Evolutionary conservation across 2,329 filamentous ascomycete species (phyloP).

Genomic region (Botryotinia calthae): DNA sequence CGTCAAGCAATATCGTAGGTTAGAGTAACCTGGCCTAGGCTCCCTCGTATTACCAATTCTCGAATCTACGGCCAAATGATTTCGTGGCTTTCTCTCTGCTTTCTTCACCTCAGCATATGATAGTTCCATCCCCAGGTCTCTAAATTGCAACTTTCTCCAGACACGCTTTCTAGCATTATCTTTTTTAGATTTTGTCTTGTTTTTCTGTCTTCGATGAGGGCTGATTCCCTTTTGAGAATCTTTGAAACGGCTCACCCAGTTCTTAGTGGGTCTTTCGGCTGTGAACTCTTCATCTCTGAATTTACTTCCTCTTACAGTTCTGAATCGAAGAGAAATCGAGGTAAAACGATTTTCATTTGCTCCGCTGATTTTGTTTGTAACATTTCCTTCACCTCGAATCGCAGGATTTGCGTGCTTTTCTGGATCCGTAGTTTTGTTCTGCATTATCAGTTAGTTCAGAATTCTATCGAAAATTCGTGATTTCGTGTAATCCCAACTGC

Average conservation of each 20-base stretch:
- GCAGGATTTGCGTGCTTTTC: background rate
- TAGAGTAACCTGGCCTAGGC: background rate
- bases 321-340: background rate
- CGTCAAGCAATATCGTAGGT: constrained; percentile 1
- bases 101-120: background rate
- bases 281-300: no score
- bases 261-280: background rate
- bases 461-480: background rate
- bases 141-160: background rate
- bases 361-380: no score
- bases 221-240: background rate
- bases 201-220: background rate
- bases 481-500: background rate
- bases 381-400: background rate
- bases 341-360: accelerated
- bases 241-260: background rate
- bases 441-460: background rate
- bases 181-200: background rate
- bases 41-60: background rate
- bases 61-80: background rate
- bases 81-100: background rate
- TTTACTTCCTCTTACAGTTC: no score
- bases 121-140: background rate
- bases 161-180: background rate
- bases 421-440: background rate